Evolutionary conservation across 192 early-diverging fungal species (phyloP).

Genomic region (Coemansia sp.): DNA sequence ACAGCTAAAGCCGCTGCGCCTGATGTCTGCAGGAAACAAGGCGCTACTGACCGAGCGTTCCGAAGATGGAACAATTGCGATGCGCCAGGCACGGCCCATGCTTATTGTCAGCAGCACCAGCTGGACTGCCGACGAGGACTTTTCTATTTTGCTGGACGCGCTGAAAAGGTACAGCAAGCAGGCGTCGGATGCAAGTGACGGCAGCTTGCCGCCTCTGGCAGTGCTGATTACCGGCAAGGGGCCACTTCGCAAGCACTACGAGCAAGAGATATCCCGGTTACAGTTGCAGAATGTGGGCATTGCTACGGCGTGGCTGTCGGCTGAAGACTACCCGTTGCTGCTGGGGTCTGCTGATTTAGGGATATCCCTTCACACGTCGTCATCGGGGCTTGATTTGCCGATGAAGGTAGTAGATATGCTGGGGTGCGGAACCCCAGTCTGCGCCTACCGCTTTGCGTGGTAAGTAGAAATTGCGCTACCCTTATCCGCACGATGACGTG

Average conservation of each 20-base stretch:
- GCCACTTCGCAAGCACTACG: slow-evolving; percentile 70
- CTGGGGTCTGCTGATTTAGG: slow-evolving; percentile 94
- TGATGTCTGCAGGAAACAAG: background rate
- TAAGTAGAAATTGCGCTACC: slow-evolving; percentile 12
- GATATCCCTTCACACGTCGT: slow-evolving; percentile 89
- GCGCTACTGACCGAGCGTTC: slow-evolving; percentile 26
- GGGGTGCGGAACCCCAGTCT: slow-evolving; percentile 90
- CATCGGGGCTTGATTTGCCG: slow-evolving; percentile 91
- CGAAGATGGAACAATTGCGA: slow-evolving; percentile 15
- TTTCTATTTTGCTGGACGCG: slow-evolving; percentile 74
- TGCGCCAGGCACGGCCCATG: slow-evolving; percentile 60
- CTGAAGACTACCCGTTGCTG: slow-evolving; percentile 80
- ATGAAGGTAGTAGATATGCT: slow-evolving; percentile 99
- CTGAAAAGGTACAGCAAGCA: slow-evolving; percentile 56
- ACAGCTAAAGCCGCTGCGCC: slow-evolving; percentile 22
- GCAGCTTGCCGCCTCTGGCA: slow-evolving; percentile 57
- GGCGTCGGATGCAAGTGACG: slow-evolving; percentile 11
- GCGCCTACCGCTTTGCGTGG: slow-evolving; percentile 67
- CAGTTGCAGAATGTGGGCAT: slow-evolving; percentile 58
- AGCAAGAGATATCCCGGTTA: slow-evolving; percentile 60
- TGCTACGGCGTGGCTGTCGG: slow-evolving; percentile 75
- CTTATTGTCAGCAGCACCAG: slow-evolving; percentile 85
- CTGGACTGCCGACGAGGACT: slow-evolving; percentile 98
- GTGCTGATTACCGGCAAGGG: slow-evolving; percentile 95
- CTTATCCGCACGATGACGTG: background rate